phyloP scores from a whole-genome alignment of 345 rosid genomes.

The Linum lewisii region DNA sequence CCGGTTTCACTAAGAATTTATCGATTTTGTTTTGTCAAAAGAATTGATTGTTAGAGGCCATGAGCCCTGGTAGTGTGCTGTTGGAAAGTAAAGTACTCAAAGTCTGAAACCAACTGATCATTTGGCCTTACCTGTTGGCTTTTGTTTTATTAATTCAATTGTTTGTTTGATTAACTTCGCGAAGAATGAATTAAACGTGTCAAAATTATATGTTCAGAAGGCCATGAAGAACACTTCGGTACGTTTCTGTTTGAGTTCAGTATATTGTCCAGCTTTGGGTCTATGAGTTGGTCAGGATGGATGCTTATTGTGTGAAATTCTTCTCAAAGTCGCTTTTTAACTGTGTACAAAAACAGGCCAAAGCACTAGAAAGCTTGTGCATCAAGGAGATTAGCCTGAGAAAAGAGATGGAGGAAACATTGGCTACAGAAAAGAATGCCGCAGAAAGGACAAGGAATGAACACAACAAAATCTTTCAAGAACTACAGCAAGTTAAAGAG shows the following conservation, averaged over 20 bases:
- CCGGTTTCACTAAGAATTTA: background rate
- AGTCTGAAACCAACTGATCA: background rate
- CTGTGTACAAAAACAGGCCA: slow-evolving; percentile 32
- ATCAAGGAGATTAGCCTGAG: slow-evolving; percentile 53
- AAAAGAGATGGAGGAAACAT: slow-evolving; percentile 47
- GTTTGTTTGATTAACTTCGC: too few species aligned
- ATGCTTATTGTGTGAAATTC: too few species aligned
- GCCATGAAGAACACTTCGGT: too few species aligned
- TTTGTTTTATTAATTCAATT: too few species aligned
- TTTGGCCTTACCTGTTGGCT: background rate
- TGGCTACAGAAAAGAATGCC: slow-evolving; percentile 43
- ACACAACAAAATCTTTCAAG: slow-evolving; percentile 28
- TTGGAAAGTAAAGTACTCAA: too few species aligned
- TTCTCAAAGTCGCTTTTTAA: too few species aligned
- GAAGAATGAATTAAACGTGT: too few species aligned
- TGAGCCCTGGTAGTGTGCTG: background rate
- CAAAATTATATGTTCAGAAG: too few species aligned
- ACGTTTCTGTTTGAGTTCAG: too few species aligned
- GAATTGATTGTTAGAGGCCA: background rate
- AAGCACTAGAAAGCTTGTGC: slow-evolving; percentile 50
- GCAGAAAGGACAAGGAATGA: slow-evolving; percentile 38
- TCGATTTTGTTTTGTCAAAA: background rate
- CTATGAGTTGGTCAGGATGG: too few species aligned
- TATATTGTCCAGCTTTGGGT: too few species aligned
- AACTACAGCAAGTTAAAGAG: slow-evolving; percentile 40